A percentile compares a stretch with the other conserved stretches of the same genome.
phyloP scores from a whole-genome alignment of 2,329 filamentous ascomycete species.

The Fusarium sp. region DNA sequence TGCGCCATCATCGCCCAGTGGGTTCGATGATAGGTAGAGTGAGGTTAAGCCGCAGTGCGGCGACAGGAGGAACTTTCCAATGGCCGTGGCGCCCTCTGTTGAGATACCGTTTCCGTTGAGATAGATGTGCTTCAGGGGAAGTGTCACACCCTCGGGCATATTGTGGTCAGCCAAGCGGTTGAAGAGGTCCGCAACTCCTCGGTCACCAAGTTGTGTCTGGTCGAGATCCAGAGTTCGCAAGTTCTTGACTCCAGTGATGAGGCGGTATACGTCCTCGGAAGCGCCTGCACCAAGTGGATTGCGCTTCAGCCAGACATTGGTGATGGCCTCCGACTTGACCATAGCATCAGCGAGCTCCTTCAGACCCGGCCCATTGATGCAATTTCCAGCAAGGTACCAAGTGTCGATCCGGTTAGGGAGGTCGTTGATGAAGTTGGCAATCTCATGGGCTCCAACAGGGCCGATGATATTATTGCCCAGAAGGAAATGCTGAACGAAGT shows the following conservation, averaged over 20 bases:
- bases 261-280: constrained; percentile 56
- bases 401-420: constrained; percentile 63
- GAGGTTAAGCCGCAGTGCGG: constrained; percentile 53
- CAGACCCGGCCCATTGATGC: constrained; percentile 60
- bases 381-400: constrained; percentile 68
- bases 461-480: constrained; percentile 68
- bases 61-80: constrained; percentile 52
- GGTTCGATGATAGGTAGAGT: constrained; percentile 56
- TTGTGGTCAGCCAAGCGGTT: constrained; percentile 51
- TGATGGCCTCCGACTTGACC: constrained; percentile 58
- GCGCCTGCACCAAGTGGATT: constrained; percentile 61
- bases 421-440: constrained; percentile 60
- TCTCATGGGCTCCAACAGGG: constrained; percentile 59
- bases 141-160: constrained; percentile 44
- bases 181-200: constrained; percentile 60
- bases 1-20: constrained; percentile 52
- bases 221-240: constrained; percentile 66
- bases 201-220: constrained; percentile 64
- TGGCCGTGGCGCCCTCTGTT: constrained; percentile 46
- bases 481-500: constrained; percentile 64
- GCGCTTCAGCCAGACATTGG: constrained; percentile 66
- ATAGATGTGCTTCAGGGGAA: constrained; percentile 54
- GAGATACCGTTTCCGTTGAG: constrained; percentile 55
- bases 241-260: constrained; percentile 58
- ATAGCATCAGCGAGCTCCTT: constrained; percentile 59